A percentile compares a stretch with the other conserved stretches of the same genome.
phyloP scores from a whole-genome alignment of 2,329 filamentous ascomycete species.

The Pseudogymnoascus verrucosus region DNA sequence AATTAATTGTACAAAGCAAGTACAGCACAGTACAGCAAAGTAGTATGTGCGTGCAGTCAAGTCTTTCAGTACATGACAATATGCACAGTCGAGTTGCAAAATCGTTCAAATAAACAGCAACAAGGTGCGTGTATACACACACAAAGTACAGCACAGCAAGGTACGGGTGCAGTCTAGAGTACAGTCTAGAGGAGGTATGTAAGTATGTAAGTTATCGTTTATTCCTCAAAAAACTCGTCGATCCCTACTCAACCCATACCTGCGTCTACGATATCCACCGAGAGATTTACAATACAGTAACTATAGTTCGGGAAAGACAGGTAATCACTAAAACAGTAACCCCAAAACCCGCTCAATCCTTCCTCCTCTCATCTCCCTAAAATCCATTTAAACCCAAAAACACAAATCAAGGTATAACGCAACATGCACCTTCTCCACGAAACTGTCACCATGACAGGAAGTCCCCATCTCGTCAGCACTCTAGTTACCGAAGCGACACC shows the following conservation, averaged over 20 bases:
- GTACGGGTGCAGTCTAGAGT: neutral
- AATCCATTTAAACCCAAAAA: neutral
- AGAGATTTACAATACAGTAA: neutral
- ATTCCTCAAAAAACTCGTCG: neutral
- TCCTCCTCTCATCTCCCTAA: no score
- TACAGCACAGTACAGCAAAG: neutral
- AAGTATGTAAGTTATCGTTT: neutral
- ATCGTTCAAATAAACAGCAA: neutral
- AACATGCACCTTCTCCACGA: neutral
- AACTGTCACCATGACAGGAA: constrained; percentile 5
- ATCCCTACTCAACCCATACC: constrained; percentile 3
- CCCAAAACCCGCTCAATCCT: no score
- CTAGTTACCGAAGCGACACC: constrained; percentile 2
- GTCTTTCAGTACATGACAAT: neutral
- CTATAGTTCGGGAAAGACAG: no score
- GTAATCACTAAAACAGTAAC: no score
- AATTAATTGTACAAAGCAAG: neutral
- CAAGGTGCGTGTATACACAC: neutral
- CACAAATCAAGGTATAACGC: neutral
- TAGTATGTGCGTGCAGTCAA: neutral
- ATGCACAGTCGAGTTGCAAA: neutral
- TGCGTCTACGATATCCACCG: neutral
- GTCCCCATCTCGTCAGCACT: neutral
- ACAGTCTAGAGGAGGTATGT: neutral
- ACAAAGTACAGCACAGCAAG: neutral